These are phyloP conservation scores for Symmetrospora coprosmae DNA, from an alignment of 768 basidiomycete genomes.

Conservation along the genomic window DNA sequence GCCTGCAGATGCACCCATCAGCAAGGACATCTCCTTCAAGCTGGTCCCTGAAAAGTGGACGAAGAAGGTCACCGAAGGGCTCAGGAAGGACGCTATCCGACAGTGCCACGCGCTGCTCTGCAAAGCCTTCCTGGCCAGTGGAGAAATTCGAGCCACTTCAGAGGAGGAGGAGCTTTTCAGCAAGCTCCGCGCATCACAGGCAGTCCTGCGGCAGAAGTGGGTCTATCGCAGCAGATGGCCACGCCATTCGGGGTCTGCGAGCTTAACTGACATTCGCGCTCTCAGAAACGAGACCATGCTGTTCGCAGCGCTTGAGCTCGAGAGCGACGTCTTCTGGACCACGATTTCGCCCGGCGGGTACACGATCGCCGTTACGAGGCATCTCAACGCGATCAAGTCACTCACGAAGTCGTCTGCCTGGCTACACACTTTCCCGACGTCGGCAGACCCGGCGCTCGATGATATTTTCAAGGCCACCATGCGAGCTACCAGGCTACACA, in stretches of 20 bases:
- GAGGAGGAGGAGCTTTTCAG: slow-evolving; percentile 8
- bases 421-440: not conserved
- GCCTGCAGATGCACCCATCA: too few relatives aligned
- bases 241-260: not conserved
- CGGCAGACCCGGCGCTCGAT: not conserved
- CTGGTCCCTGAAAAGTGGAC: not conserved
- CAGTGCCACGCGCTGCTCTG: not conserved
- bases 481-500: too few relatives aligned
- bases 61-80: not conserved
- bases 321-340: slow-evolving; percentile 21
- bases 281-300: not conserved
- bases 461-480: not conserved
- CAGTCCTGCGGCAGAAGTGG: not conserved
- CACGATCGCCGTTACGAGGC: not conserved
- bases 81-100: not conserved
- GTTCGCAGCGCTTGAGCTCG: slow-evolving; percentile 17
- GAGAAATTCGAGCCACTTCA: not conserved
- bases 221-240: not conserved
- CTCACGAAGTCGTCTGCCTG: not conserved
- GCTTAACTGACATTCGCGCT: not conserved
- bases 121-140: not conserved
- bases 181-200: not conserved
- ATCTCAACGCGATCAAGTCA: not conserved
- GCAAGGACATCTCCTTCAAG: not conserved
- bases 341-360: not conserved